Evolutionary conservation across 495 filamentous ascomycete species (phyloP).

Genomic region (Beverwykella pulmonaria): DNA sequence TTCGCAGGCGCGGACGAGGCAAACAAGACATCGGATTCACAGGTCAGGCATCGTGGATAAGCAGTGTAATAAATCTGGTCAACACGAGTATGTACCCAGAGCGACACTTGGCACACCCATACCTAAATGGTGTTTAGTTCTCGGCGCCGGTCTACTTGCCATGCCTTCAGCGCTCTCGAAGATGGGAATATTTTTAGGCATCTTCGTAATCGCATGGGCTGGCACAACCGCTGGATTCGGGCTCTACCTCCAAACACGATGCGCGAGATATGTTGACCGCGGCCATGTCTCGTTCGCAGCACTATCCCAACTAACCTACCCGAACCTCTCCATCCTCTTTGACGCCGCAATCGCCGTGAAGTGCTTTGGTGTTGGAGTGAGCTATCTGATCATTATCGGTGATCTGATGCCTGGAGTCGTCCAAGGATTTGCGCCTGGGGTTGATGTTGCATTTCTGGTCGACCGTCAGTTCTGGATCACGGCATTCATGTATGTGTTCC

Average conservation of each 20-base stretch:
- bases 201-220: conserved; percentile 86
- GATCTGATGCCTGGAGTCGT: conserved; percentile 97
- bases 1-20: conserved; percentile 52
- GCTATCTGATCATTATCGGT: conserved; percentile 97
- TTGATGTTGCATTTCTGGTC: conserved; percentile 68
- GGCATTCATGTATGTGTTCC: conserved; percentile 75
- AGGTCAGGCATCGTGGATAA: conserved; percentile 84
- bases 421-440: conserved; percentile 67
- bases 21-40: conserved; percentile 56
- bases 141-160: conserved; percentile 90
- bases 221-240: conserved; percentile 87
- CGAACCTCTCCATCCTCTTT: conserved; percentile 93
- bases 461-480: conserved; percentile 98
- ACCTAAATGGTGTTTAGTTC: conserved; percentile 56
- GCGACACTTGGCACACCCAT: neutral
- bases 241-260: conserved; percentile 89
- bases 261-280: conserved; percentile 86
- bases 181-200: conserved; percentile 83
- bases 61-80: conserved; percentile 90
- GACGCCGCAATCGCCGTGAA: conserved; percentile 96
- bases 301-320: conserved; percentile 92
- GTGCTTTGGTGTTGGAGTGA: conserved; percentile 94
- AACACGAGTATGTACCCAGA: conserved; percentile 74
- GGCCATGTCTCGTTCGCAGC: conserved; percentile 86
- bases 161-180: conserved; percentile 93